Percentiles rank a stretch among this genome's conserved stretches.
phyloP scores from a whole-genome alignment of 176 grass and related monocot species.

The Otatea glauca region DNA sequence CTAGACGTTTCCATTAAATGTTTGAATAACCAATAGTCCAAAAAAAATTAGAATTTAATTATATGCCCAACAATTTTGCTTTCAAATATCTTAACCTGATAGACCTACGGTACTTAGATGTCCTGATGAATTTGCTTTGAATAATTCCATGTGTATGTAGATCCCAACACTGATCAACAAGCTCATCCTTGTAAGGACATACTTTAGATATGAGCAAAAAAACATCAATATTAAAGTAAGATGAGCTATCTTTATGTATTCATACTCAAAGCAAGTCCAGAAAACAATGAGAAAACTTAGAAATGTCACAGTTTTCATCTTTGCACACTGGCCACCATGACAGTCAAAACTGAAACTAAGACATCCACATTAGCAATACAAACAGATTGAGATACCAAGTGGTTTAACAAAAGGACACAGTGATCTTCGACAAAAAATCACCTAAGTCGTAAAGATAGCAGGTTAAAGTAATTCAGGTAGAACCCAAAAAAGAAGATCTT shows the following conservation, averaged over 20 bases:
- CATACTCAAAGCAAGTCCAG: neutral
- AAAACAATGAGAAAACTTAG: conserved; percentile 8
- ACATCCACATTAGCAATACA: neutral
- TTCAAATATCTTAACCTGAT: neutral
- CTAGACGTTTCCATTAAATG: neutral
- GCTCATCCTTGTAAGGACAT: conserved; percentile 10
- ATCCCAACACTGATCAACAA: neutral
- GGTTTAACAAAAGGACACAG: conserved; percentile 9
- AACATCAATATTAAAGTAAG: conserved; percentile 18
- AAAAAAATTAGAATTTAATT: neutral
- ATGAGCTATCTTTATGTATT: conserved; percentile 2
- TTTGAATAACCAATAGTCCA: conserved; percentile 20
- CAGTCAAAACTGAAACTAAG: conserved; percentile 20
- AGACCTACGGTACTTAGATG: neutral
- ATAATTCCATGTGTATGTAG: neutral
- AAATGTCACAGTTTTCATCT: conserved; percentile 3
- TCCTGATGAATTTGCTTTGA: neutral
- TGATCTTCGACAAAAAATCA: neutral
- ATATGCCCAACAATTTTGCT: neutral
- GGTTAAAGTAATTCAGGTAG: conserved; percentile 25
- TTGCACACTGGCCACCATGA: neutral
- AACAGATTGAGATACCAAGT: conserved; percentile 35
- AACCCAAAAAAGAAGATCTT: neutral
- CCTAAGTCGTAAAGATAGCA: neutral
- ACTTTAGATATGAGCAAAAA: conserved; percentile 9